Evolutionary conservation across 2,329 filamentous ascomycete genomes (phyloP).

Genomic region (Colletotrichum tofieldiae): DNA sequence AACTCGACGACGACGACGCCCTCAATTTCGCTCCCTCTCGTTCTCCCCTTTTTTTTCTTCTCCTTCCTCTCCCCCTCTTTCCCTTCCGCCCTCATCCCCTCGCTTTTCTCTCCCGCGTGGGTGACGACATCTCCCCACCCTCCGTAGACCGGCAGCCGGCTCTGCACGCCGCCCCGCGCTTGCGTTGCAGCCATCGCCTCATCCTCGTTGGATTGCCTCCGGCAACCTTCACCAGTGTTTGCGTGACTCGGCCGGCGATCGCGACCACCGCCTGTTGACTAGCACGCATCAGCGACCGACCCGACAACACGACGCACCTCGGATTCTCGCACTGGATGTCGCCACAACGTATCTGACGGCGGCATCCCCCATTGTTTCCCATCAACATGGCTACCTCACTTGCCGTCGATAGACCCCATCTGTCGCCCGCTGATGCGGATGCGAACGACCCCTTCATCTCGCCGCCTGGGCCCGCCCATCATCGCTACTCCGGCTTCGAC

Average conservation of each 20-base stretch:
- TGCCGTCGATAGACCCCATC: constrained; percentile 59
- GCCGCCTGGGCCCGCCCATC: constrained; percentile 62
- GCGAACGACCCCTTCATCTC: constrained; percentile 73
- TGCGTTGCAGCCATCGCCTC: constrained; percentile 18
- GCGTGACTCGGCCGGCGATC: constrained; percentile 21
- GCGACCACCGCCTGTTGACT: constrained; percentile 22
- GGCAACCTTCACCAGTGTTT: constrained; percentile 8
- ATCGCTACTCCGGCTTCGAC: constrained; percentile 89
- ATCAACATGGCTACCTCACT: constrained; percentile 62
- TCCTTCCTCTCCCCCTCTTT: not conserved
- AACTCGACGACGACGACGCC: constrained; percentile 16
- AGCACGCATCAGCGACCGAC: constrained; percentile 21
- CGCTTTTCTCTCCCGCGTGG: constrained; percentile 25
- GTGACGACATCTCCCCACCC: constrained; percentile 23
- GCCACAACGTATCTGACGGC: constrained; percentile 39
- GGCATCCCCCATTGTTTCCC: constrained; percentile 36
- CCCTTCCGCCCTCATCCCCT: not conserved
- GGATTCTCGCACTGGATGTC: constrained; percentile 39
- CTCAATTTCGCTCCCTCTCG: constrained; percentile 16
- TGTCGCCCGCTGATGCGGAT: constrained; percentile 55
- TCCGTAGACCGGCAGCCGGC: constrained; percentile 41
- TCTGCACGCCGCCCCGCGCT: constrained; percentile 38
- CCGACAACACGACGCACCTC: constrained; percentile 8
- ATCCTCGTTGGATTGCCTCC: constrained; percentile 1
- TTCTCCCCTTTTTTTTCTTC: not conserved